Evolutionary conservation across 2,329 filamentous ascomycete genomes (phyloP).

Genomic region (Xylariaceae sp.): DNA sequence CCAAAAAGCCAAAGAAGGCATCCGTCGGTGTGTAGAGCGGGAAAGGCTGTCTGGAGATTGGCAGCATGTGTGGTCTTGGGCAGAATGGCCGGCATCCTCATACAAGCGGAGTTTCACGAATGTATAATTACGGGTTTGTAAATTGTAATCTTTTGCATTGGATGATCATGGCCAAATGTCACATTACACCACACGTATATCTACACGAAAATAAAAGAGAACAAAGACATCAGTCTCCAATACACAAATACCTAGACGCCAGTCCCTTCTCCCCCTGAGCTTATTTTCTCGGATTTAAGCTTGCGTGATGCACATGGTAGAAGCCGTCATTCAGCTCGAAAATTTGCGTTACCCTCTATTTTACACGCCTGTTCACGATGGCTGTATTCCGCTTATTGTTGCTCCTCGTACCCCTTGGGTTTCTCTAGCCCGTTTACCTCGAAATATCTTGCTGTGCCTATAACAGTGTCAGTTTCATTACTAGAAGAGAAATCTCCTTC

Average conservation of each 20-base stretch:
- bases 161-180: no score
- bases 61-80: no score
- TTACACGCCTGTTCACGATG: constrained; percentile 9
- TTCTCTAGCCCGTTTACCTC: constrained; percentile 77
- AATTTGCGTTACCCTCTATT: constrained; percentile 11
- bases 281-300: constrained; percentile 11
- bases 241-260: constrained; percentile 23
- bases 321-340: constrained; percentile 15
- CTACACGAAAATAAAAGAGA: constrained; percentile 14
- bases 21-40: constrained; percentile 39
- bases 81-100: no score
- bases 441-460: constrained; percentile 82
- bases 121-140: no score
- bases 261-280: constrained; percentile 12
- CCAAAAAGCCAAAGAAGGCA: constrained; percentile 94
- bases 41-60: background rate
- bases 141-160: no score
- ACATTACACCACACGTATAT: constrained; percentile 10
- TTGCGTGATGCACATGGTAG: constrained; percentile 11
- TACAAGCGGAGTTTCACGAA: no score
- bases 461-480: constrained; percentile 3
- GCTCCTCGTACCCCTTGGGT: constrained; percentile 78
- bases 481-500: background rate
- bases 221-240: constrained; percentile 15
- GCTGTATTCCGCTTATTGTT: constrained; percentile 34